A percentile compares a stretch with the other conserved stretches of the same genome.
Conservation (phyloP, 148 eudicot species). For the Chenopodium album region DNA sequence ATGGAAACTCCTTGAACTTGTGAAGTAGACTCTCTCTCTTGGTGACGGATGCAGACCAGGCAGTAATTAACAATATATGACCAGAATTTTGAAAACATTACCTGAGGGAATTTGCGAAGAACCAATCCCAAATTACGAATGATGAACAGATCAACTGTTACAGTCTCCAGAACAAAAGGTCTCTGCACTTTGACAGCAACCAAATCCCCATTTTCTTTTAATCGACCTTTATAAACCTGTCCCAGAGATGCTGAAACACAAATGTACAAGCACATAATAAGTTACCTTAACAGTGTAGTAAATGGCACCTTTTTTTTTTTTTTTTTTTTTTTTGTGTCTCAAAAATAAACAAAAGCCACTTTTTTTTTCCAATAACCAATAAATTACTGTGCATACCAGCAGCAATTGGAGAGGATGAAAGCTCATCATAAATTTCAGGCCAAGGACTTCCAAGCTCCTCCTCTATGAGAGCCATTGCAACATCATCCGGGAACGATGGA, state of each 20-base stretch:
- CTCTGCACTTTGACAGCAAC: constrained; percentile 99
- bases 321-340: too few species aligned
- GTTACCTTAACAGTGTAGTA: not conserved
- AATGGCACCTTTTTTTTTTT: not conserved
- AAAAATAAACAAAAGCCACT: too few species aligned
- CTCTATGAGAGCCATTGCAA: constrained; percentile 92
- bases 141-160: constrained; percentile 80
- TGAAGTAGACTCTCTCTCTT: too few species aligned
- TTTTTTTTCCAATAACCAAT: not conserved
- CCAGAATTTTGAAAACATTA: constrained; percentile 25
- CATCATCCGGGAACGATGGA: constrained; percentile 98
- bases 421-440: constrained; percentile 85
- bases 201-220: constrained; percentile 92
- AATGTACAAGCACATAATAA: constrained; percentile 20
- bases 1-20: too few species aligned
- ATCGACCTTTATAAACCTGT: constrained; percentile 94
- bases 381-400: constrained; percentile 60
- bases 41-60: too few species aligned
- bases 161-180: constrained; percentile 98
- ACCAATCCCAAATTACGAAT: constrained; percentile 86
- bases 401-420: constrained; percentile 93
- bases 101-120: constrained; percentile 96
- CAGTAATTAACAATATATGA: not conserved
- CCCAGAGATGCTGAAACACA: constrained; percentile 86
- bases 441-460: constrained; percentile 97